Evolutionary conservation across 2,329 filamentous ascomycete species (phyloP).

Genomic region (Calonectria pteridis): DNA sequence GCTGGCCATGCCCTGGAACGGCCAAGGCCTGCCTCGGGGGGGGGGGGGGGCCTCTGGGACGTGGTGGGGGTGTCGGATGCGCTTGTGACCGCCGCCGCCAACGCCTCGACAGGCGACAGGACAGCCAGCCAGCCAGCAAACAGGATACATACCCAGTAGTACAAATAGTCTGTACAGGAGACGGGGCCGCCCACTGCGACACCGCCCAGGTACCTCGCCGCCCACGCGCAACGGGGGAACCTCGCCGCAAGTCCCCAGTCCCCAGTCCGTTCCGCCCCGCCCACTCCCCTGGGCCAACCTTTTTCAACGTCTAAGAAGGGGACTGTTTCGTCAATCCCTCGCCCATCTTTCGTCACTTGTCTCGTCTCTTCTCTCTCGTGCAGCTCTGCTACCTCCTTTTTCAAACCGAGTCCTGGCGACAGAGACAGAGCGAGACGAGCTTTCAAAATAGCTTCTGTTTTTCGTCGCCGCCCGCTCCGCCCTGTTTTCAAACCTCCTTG

Average conservation of each 20-base stretch:
- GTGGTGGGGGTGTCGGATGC: conserved; percentile 15
- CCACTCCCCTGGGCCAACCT: conserved; percentile 13
- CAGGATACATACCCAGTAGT: too few species aligned
- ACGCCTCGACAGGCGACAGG: not conserved
- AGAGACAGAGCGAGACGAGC: not conserved
- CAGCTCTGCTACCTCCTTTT: conserved; percentile 1
- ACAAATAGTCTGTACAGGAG: too few species aligned
- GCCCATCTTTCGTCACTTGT: not conserved
- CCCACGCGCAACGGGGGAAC: conserved; percentile 8
- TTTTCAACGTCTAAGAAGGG: conserved; percentile 27
- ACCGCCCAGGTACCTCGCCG: conserved; percentile 21
- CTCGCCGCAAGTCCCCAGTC: conserved; percentile 1
- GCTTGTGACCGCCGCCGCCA: conserved; percentile 27
- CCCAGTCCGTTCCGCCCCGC: conserved; percentile 21
- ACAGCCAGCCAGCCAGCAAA: too few species aligned
- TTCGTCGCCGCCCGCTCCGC: not conserved
- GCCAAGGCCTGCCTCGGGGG: not conserved
- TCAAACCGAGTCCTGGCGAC: conserved; percentile 2
- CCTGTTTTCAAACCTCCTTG: not conserved
- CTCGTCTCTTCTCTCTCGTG: not conserved
- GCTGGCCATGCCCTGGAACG: not conserved
- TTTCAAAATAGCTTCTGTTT: not conserved
- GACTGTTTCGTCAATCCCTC: conserved; percentile 14
- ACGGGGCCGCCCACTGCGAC: too few species aligned
- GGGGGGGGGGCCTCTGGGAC: not conserved